Conservation (phyloP, 805 yeast species). For the Candida chilensis region DNA sequence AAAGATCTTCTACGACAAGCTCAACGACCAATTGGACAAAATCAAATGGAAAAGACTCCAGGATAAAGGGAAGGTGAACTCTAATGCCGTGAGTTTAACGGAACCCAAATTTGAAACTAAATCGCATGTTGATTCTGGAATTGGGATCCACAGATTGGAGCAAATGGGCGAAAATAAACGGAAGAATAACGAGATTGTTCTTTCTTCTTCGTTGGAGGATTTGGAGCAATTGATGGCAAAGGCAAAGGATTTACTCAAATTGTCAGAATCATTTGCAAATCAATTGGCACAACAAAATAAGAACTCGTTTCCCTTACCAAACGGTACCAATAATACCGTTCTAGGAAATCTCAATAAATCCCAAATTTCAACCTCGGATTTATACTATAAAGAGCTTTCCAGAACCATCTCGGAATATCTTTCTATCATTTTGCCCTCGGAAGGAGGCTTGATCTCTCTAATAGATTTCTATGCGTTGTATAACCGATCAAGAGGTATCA, state of each 20-base stretch:
- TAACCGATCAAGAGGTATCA: constrained; percentile 57
- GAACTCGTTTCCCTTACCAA: neutral
- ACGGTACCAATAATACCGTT: constrained; percentile 11
- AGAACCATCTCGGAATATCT: constrained; percentile 74
- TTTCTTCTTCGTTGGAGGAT: constrained; percentile 67
- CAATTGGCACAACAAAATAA: constrained; percentile 7
- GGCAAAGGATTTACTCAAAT: constrained; percentile 59
- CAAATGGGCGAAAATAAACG: constrained; percentile 43
- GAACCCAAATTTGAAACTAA: neutral
- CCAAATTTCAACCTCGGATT: too few species aligned
- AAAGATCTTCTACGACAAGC: constrained; percentile 36
- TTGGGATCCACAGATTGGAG: constrained; percentile 71
- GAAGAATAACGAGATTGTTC: constrained; percentile 47
- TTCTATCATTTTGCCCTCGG: constrained; percentile 30
- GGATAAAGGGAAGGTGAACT: constrained; percentile 16
- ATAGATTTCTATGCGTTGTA: constrained; percentile 56
- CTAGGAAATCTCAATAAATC: constrained; percentile 23
- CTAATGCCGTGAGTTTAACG: constrained; percentile 18
- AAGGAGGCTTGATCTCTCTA: constrained; percentile 52
- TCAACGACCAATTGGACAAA: constrained; percentile 34
- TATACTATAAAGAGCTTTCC: constrained; percentile 61
- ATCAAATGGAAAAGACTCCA: constrained; percentile 34
- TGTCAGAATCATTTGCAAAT: constrained; percentile 37
- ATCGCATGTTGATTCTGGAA: constrained; percentile 8
- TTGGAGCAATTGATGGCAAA: constrained; percentile 68